Evolutionary conservation across 805 yeast species (phyloP).

Genomic region (Candida endomychidarum): DNA sequence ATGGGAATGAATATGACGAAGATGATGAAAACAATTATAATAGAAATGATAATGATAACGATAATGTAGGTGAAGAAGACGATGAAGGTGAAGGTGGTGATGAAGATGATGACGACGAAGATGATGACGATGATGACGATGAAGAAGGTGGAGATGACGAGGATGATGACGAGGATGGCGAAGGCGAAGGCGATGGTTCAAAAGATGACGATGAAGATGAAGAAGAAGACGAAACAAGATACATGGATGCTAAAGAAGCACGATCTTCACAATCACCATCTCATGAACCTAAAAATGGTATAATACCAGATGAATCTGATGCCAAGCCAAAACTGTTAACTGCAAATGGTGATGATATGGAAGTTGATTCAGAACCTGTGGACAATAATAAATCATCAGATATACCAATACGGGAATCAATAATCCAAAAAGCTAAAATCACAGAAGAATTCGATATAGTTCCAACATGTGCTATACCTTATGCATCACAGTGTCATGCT

Average conservation of each 20-base stretch:
- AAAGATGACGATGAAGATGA: conserved; percentile 19
- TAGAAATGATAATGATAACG: conserved; percentile 19
- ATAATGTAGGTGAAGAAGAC: conserved; percentile 19
- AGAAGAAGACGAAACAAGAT: conserved; percentile 13
- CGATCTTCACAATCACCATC: conserved; percentile 6
- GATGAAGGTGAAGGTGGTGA: conserved; percentile 18
- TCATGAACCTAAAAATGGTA: conserved; percentile 4
- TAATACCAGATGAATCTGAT: conserved; percentile 3
- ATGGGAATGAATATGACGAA: conserved; percentile 20
- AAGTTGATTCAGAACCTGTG: conserved; percentile 4
- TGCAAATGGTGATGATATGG: conserved; percentile 2
- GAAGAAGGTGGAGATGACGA: conserved; percentile 19
- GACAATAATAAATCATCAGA: conserved; percentile 7
- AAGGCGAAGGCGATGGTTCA: conserved; percentile 16
- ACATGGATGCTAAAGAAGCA: conserved; percentile 11
- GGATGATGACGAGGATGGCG: conserved; percentile 20
- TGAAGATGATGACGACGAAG: conserved; percentile 17
- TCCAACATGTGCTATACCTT: conserved; percentile 88
- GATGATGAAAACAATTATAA: conserved; percentile 18
- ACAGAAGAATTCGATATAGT: conserved; percentile 66
- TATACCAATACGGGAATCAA: conserved; percentile 23
- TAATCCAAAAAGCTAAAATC: conserved; percentile 44
- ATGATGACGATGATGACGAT: conserved; percentile 19
- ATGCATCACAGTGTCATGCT: conserved; percentile 74
- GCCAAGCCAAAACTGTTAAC: background rate